These are phyloP conservation scores for Dendrocalamus latiflorus DNA, from an alignment of 202 grass and related monocot species.

Conservation along the genomic window DNA sequence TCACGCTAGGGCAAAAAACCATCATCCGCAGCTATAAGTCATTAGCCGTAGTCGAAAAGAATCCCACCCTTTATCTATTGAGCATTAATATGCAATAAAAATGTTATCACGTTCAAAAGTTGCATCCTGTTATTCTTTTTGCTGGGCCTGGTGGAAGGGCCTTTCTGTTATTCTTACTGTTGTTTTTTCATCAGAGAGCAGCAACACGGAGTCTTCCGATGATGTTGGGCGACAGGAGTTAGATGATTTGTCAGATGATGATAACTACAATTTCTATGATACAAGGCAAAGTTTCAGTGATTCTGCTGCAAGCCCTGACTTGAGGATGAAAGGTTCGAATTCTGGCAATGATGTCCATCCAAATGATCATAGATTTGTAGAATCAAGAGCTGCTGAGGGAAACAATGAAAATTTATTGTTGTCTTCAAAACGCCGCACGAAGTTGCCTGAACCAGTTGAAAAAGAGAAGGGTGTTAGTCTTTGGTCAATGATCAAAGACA, in stretches of 20 bases:
- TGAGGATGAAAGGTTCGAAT: conserved; percentile 18
- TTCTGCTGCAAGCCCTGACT: conserved; percentile 18
- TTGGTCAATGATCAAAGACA: conserved; percentile 36
- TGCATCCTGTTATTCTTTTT: background rate
- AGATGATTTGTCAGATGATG: conserved; percentile 48
- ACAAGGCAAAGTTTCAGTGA: conserved; percentile 65
- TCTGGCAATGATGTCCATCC: background rate
- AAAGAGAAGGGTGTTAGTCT: conserved; percentile 58
- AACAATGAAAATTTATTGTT: background rate
- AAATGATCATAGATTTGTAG: conserved; percentile 1
- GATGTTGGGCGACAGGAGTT: conserved; percentile 57
- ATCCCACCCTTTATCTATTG: too few relatives aligned
- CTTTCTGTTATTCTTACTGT: background rate
- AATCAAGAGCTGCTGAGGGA: conserved; percentile 6
- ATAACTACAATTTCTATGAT: conserved; percentile 56
- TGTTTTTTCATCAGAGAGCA: conserved; percentile 53
- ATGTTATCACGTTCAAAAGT: background rate
- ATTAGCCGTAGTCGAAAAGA: too few relatives aligned
- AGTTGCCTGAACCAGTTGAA: conserved; percentile 57
- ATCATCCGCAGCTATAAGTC: too few relatives aligned
- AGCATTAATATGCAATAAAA: too few relatives aligned
- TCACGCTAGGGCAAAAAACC: too few relatives aligned
- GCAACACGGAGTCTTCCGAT: conserved; percentile 73
- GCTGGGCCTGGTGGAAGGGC: background rate
- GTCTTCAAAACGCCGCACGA: conserved; percentile 25